Base-by-base conservation (phyloP, 805 yeast genomes). In the Suhomyces kilbournensis region DNA sequence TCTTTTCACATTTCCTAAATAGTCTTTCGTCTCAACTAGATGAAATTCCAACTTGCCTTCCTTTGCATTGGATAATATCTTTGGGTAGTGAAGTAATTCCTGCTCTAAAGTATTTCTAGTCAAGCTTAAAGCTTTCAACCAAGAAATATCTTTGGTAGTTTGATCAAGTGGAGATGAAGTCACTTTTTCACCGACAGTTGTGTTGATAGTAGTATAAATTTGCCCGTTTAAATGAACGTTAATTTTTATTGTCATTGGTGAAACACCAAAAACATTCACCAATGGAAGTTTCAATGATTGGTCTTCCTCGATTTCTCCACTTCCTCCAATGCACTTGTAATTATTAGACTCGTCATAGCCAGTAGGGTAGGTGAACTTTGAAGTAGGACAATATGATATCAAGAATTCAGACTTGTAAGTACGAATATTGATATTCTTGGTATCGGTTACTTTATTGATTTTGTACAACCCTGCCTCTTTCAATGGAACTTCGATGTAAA, bases 361-460 rank as follows among this genome's bases (percentile, higher is more conserved):
- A 0, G 65, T 62, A 0, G 79, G 74, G 23, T 73, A 68, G 2
- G 56, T 58, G 50, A 90, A 79, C 19, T 75, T 67, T 0, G 90
- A 96, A 3, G 71, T 72, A 1, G 99, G 99, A 66, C 99, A 93
- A 43, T 76, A 66, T 3, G 96, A 84, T 7, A 94, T 75, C 17
- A 86, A 62, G 34, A 90, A 75, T 48, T 83, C 85, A 1, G 87
- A 80, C 54, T 79, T 81, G 56, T 76, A 79, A 1, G 84, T 74
- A 59, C 88, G 79, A 32, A 89, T 79, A 15, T 78, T 80, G 32
- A 87, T 71, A 44, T 81, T 81, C 51, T 84, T 84, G 26, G 63
- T 59, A 64, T 94, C 99, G 1, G 78, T 64, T 5, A 92, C 94
- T 50, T 80, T 78, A 23, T 70, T 74, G 3, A 94, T 77, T 53